Evolutionary conservation across 805 yeast species (phyloP).

Genomic region (Jamesozyma spencerorum): DNA sequence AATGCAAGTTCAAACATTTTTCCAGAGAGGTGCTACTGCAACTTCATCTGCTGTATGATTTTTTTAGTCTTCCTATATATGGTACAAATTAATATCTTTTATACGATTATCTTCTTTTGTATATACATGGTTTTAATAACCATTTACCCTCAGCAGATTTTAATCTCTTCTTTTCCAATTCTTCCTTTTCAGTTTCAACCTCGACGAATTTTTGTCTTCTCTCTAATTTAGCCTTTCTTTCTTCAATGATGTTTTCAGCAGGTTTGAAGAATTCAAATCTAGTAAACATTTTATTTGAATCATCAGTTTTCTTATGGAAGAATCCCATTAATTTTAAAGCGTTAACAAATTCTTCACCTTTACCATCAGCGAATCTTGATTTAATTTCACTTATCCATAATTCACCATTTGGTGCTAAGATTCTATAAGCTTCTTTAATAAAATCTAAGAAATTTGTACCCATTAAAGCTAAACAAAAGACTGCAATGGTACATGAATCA

Average conservation of each 20-base stretch:
- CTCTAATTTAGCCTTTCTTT: slow-evolving; percentile 51
- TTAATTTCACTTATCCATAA: slow-evolving; percentile 97
- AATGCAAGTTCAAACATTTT: slow-evolving; percentile 22
- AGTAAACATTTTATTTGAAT: slow-evolving; percentile 84
- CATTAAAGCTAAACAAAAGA: slow-evolving; percentile 92
- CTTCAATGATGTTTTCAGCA: slow-evolving; percentile 53
- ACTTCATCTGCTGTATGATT: background rate
- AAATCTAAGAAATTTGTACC: slow-evolving; percentile 94
- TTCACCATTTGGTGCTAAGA: slow-evolving; percentile 85
- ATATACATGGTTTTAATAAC: slow-evolving; percentile 92
- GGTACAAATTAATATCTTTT: background rate
- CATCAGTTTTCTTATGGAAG: slow-evolving; percentile 81
- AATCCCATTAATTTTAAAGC: slow-evolving; percentile 73
- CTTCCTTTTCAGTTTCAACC: slow-evolving; percentile 52
- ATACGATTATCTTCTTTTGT: slow-evolving; percentile 59
- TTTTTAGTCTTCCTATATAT: too few relatives aligned
- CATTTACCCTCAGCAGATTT: slow-evolving; percentile 69
- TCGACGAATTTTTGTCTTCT: slow-evolving; percentile 63
- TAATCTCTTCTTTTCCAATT: slow-evolving; percentile 45
- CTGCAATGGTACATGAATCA: slow-evolving; percentile 73
- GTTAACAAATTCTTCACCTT: slow-evolving; percentile 73
- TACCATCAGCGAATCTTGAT: slow-evolving; percentile 71
- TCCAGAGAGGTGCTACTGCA: slow-evolving; percentile 10
- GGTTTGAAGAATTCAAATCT: slow-evolving; percentile 92
- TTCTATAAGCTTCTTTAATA: slow-evolving; percentile 78